phyloP scores from a whole-genome alignment of 176 grass and related monocot genomes.

The Poa pratensis region DNA sequence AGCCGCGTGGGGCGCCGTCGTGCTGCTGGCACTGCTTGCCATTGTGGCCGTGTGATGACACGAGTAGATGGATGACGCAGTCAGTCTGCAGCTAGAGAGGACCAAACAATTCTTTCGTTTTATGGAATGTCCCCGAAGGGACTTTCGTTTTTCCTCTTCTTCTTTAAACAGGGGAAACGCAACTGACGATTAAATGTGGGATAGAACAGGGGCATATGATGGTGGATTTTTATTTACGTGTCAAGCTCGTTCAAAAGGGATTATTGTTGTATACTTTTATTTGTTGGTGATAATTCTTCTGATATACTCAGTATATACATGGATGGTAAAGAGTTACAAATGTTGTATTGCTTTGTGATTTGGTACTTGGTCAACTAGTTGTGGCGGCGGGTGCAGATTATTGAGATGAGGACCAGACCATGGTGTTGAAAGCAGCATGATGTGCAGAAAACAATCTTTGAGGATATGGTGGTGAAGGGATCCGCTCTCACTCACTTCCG shows the following conservation, averaged over 20 bases:
- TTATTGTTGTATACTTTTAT: neutral
- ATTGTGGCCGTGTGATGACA: slow-evolving; percentile 3
- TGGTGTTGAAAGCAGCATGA: too few species aligned
- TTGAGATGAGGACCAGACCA: too few species aligned
- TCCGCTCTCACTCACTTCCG: too few species aligned
- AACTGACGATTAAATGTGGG: neutral
- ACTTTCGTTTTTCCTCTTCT: slow-evolving; percentile 11
- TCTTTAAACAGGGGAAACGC: neutral
- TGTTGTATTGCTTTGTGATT: too few species aligned
- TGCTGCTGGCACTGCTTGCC: neutral
- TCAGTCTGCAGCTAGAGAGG: neutral
- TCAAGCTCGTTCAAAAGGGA: neutral
- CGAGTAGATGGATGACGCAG: neutral
- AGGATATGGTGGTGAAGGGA: too few species aligned
- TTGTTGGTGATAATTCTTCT: neutral
- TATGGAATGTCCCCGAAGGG: neutral
- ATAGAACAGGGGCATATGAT: neutral
- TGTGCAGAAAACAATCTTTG: too few species aligned
- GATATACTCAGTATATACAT: too few species aligned
- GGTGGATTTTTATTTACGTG: neutral
- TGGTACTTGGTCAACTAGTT: too few species aligned
- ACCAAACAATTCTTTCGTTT: slow-evolving; percentile 26
- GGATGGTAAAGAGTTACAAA: too few species aligned
- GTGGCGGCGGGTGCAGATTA: too few species aligned
- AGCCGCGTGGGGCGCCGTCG: neutral